These are phyloP conservation scores for Quercus agrifolia DNA, from an alignment of 306 rosid species.

Conservation along the genomic window DNA sequence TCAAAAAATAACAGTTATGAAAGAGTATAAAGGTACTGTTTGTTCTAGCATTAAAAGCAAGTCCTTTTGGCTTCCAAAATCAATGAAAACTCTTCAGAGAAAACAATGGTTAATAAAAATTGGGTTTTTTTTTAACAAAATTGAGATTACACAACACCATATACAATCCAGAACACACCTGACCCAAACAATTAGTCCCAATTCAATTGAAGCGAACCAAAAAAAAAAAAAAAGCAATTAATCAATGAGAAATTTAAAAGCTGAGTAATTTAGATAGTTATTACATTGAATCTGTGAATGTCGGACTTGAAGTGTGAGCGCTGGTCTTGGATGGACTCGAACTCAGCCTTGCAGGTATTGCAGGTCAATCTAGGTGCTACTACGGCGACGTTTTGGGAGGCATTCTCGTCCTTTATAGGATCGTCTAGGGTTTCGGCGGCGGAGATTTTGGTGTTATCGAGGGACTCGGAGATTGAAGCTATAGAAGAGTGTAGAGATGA, in stretches of 20 bases:
- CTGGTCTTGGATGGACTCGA: constrained; percentile 86
- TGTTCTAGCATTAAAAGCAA: not conserved
- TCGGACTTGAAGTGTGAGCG: constrained; percentile 97
- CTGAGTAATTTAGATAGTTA: not conserved
- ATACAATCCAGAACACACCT: not conserved
- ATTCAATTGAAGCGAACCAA: not conserved
- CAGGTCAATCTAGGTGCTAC: constrained; percentile 60
- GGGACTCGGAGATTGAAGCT: constrained; percentile 29
- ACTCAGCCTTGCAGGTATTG: constrained; percentile 79
- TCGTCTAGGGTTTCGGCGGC: constrained; percentile 31
- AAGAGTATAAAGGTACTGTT: not conserved
- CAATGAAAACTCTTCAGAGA: not conserved
- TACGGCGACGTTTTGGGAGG: constrained; percentile 31
- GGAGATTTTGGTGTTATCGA: constrained; percentile 1
- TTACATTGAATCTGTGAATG: constrained; percentile 93
- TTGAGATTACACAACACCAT: not conserved
- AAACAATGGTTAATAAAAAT: not conserved
- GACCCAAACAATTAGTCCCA: not conserved
- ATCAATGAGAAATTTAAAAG: not conserved
- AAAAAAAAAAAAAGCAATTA: not conserved
- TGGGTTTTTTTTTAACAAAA: not conserved
- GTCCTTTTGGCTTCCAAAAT: not conserved
- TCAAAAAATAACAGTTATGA: not conserved
- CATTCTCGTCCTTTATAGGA: constrained; percentile 22
- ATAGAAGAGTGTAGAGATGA: constrained; percentile 43